A percentile compares a stretch with the other conserved stretches of the same genome.
Evolutionary conservation across 2,329 filamentous ascomycete genomes (phyloP).

Genomic region (Cladophialophora immunda): DNA sequence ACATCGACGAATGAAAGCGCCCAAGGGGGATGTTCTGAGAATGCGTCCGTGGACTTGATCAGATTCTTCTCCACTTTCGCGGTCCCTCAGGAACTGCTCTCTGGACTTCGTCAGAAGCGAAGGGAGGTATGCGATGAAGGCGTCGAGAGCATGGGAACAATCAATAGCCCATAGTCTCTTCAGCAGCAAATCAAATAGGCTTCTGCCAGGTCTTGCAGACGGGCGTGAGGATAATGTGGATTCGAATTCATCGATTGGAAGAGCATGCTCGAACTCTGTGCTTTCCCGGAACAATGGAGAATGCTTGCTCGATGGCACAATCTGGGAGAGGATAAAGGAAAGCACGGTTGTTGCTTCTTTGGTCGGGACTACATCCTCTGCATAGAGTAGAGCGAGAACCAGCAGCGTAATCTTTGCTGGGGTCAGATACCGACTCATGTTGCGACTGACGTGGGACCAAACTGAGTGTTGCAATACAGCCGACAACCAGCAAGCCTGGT

Average conservation of each 20-base stretch:
- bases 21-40: slow-evolving; percentile 79
- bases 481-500: not conserved
- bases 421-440: slow-evolving; percentile 84
- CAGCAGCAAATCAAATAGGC: slow-evolving; percentile 88
- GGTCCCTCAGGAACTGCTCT: slow-evolving; percentile 66
- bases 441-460: not conserved
- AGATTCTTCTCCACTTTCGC: slow-evolving; percentile 61
- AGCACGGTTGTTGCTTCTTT: slow-evolving; percentile 77
- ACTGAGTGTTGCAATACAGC: not conserved
- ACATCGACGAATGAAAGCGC: slow-evolving; percentile 78
- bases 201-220: slow-evolving; percentile 73
- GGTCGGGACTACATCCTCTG: slow-evolving; percentile 72
- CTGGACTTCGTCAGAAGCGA: slow-evolving; percentile 68
- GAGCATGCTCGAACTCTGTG: slow-evolving; percentile 22
- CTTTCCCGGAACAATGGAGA: slow-evolving; percentile 39
- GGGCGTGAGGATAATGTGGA: slow-evolving; percentile 54
- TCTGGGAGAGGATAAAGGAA: slow-evolving; percentile 77
- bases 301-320: slow-evolving; percentile 59
- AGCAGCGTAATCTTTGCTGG: slow-evolving; percentile 86
- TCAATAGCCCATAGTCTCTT: slow-evolving; percentile 83
- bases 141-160: slow-evolving; percentile 80
- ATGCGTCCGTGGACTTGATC: slow-evolving; percentile 59
- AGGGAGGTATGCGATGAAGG: slow-evolving; percentile 72
- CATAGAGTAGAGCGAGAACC: slow-evolving; percentile 82
- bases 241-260: slow-evolving; percentile 57